Base-by-base conservation (phyloP, 257 asterid species). In the Nicotiana noctiflora region DNA sequence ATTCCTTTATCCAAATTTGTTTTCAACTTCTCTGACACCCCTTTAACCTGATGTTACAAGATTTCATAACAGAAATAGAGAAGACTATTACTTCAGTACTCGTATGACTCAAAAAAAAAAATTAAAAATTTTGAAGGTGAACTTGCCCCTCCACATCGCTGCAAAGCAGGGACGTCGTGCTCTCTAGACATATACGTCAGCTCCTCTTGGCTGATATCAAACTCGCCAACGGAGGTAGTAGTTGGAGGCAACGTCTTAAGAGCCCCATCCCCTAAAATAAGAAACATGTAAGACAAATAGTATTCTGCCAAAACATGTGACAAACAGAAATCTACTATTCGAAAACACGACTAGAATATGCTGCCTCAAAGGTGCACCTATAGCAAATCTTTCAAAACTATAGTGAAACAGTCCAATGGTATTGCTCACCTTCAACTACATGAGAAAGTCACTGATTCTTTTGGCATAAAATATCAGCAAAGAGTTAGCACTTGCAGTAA, bases 61-160 rank as follows among this genome's bases (percentile, higher is more conserved):
- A 66, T 29, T 64, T 17, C 53, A 37, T 62, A 65, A 23, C n/a
- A 65, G 61, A 52, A 77, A 64, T n/a, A 61, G 76, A 63, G 51
- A 79, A 46, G 75, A 78, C 56, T 60, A 40, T 78, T 37, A 78
- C 72, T 77, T 63, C 70, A 60, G 40, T 60, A 78, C 25, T 37
- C 1, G 13, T 49, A 34, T 14, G 13, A 17, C 52, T 31, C 51
- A 3, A 9, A 51, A 32, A 55, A 49, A 44, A 61, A 64, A 79
- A n/a, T 2, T 27, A 46, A 25, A 53, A 55, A 18, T 75, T 57
- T 40, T 75, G 52, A 76, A 53, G 82, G 68, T 63, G 81, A 77
- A 88, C 98, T 92, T 91, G 85, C 99, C 95, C 99, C 98, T 81
- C 98, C 98, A 83, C 63, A 34, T 81, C 86, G 90, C 88, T 90